Conservation (phyloP, 2,329 filamentous ascomycete genomes). For the Pseudogymnoascus sp. region DNA sequence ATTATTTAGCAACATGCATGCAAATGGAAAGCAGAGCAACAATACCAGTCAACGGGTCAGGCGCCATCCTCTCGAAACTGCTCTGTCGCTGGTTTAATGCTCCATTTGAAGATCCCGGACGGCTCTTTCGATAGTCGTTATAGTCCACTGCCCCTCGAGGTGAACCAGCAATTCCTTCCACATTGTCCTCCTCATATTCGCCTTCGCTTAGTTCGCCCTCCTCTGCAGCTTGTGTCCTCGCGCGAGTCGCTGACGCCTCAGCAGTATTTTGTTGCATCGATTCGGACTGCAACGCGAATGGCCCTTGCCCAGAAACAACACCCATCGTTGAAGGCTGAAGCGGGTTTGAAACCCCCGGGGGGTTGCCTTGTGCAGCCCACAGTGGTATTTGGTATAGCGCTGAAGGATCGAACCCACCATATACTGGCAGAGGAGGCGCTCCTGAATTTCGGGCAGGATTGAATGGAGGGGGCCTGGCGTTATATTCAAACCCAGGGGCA, state of each 20-base stretch:
- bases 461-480: conserved; percentile 15
- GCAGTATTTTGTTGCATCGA: neutral
- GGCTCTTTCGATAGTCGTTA: neutral
- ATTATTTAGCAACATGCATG: neutral
- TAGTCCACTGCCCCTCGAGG: neutral
- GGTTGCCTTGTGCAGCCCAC: neutral
- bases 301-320: neutral
- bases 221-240: conserved; percentile 37
- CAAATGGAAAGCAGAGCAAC: neutral
- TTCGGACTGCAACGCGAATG: neutral
- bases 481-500: neutral
- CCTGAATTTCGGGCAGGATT: conserved; percentile 22
- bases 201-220: conserved; percentile 73
- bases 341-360: neutral
- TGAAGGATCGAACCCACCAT: conserved; percentile 25
- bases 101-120: neutral
- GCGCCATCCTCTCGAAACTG: neutral
- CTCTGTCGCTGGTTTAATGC: neutral
- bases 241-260: neutral
- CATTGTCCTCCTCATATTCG: conserved; percentile 45
- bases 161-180: neutral
- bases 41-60: neutral
- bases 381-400: neutral
- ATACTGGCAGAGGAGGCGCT: conserved; percentile 26
- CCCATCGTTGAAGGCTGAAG: neutral